A percentile compares a stretch with the other conserved stretches of the same genome.
These are phyloP conservation scores for Citrus reticulata DNA, from an alignment of 345 rosid species.

Conservation along the genomic window DNA sequence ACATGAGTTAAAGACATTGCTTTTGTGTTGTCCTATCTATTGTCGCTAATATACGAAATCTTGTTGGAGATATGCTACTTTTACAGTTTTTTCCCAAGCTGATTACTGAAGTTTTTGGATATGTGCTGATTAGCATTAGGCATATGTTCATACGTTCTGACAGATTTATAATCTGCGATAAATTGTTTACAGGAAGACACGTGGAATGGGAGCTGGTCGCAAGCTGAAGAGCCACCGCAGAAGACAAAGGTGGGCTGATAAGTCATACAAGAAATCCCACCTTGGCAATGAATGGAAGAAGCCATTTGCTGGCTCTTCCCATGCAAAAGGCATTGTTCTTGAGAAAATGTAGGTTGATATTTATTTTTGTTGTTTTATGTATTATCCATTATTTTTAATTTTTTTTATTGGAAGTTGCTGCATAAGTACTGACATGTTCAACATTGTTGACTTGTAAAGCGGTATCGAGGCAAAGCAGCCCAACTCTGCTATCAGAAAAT, in stretches of 20 bases:
- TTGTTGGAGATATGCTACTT: not conserved
- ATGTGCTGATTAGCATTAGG: not conserved
- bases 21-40: not conserved
- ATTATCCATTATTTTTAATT: not conserved
- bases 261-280: conserved; percentile 40
- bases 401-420: not conserved
- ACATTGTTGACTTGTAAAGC: conserved; percentile 15
- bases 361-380: not conserved
- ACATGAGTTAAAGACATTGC: not conserved
- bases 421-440: not conserved
- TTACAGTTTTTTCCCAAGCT: not conserved
- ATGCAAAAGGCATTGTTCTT: conserved; percentile 68
- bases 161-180: not conserved
- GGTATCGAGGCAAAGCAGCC: conserved; percentile 49
- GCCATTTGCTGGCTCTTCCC: conserved; percentile 64
- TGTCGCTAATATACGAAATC: no score
- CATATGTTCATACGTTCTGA: not conserved
- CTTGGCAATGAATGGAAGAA: conserved; percentile 53
- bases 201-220: conserved; percentile 65
- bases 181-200: conserved; percentile 37
- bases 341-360: conserved; percentile 46
- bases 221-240: conserved; percentile 39
- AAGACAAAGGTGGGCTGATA: conserved; percentile 49
- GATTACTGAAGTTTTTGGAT: not conserved
- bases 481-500: conserved; percentile 44